Percentiles rank a stretch among this genome's conserved stretches.
These are phyloP conservation scores for Fusarium chuoi DNA, from an alignment of 2,329 filamentous ascomycete genomes.

Conservation along the genomic window DNA sequence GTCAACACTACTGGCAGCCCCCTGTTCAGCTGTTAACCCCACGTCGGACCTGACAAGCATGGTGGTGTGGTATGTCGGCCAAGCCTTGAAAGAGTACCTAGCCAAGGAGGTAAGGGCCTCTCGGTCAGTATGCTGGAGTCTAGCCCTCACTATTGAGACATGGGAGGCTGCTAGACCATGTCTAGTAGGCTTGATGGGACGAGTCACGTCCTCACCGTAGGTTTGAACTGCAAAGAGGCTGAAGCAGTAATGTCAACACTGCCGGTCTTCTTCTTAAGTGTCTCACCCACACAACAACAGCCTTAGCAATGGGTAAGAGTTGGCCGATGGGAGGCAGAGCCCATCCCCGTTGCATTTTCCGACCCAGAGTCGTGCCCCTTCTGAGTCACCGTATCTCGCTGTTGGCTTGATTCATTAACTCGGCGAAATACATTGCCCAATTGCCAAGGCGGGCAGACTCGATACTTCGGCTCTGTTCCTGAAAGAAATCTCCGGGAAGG, in stretches of 20 bases:
- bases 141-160: constrained; percentile 15
- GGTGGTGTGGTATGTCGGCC: constrained; percentile 3
- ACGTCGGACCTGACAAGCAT: constrained; percentile 4
- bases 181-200: constrained; percentile 1
- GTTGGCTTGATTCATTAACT: background rate
- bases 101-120: constrained; percentile 1
- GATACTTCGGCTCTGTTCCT: constrained; percentile 27
- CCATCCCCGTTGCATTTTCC: background rate
- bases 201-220: constrained; percentile 28
- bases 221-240: background rate
- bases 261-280: background rate
- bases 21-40: constrained; percentile 25
- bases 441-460: constrained; percentile 19
- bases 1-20: constrained; percentile 11
- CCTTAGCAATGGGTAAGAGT: background rate
- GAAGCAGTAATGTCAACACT: constrained; percentile 2
- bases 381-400: background rate
- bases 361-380: background rate
- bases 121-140: constrained; percentile 13
- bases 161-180: constrained; percentile 10
- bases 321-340: background rate
- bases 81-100: background rate
- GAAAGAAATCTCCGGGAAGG: constrained; percentile 33
- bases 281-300: background rate
- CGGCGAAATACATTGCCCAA: background rate